These are phyloP conservation scores for Vararia minispora DNA, from an alignment of 768 basidiomycete species.

Conservation along the genomic window DNA sequence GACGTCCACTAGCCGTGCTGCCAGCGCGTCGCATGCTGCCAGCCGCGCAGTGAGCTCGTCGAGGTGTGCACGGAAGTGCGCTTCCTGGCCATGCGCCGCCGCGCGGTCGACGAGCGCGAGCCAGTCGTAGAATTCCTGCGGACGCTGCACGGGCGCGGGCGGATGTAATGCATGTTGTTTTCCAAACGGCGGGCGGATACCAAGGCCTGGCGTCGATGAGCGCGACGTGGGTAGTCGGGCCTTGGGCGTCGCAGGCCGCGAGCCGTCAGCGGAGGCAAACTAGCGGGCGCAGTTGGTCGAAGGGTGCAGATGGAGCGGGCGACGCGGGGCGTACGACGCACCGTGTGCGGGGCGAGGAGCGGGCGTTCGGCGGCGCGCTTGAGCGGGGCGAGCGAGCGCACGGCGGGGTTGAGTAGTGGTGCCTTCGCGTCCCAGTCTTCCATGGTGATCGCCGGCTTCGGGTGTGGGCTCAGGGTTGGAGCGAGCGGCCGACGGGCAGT, in stretches of 20 bases:
- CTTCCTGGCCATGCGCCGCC: conserved; percentile 88
- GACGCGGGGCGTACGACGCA: conserved; percentile 22
- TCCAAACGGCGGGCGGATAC: conserved; percentile 4
- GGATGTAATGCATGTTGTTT: conserved; percentile 56
- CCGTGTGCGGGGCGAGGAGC: conserved; percentile 62
- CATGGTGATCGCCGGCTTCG: conserved; percentile 44
- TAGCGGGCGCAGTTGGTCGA: conserved; percentile 14
- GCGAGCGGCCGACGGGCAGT: too few species aligned
- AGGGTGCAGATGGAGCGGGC: conserved; percentile 2
- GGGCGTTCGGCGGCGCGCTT: conserved; percentile 49
- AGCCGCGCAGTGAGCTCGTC: conserved; percentile 67
- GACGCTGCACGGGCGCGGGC: conserved; percentile 69
- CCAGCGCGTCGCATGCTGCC: conserved; percentile 62
- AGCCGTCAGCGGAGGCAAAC: conserved; percentile 30
- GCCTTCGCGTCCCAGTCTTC: conserved; percentile 91
- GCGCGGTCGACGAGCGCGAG: conserved; percentile 82
- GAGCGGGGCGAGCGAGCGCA: too few species aligned
- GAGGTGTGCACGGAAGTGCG: conserved; percentile 82
- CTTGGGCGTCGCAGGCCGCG: conserved; percentile 25
- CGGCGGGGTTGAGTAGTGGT: conserved; percentile 64
- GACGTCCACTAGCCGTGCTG: conserved; percentile 63
- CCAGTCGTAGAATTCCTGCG: conserved; percentile 97
- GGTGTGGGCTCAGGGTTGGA: too few species aligned
- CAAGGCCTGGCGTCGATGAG: conserved; percentile 16
- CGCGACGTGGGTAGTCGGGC: conserved; percentile 17